Evolutionary conservation across 2,329 filamentous ascomycete species (phyloP).

Genomic region (Paecilomyces formosus): DNA sequence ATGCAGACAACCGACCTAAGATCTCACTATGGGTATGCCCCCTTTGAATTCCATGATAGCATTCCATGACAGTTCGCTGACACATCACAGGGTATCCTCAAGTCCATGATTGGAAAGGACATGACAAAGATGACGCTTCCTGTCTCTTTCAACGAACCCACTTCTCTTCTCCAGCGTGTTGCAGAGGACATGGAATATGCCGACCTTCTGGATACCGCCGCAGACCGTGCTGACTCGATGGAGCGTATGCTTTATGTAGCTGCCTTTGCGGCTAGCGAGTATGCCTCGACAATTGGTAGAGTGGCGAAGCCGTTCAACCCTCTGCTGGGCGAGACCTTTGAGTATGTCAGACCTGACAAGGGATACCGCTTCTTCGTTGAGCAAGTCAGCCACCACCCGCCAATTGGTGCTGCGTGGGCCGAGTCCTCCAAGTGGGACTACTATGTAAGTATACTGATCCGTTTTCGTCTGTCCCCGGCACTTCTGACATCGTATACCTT

Average conservation of each 20-base stretch:
- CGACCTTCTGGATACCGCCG: conserved; percentile 81
- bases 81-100: conserved; percentile 69
- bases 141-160: conserved; percentile 97
- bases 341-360: conserved; percentile 92
- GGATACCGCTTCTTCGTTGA: conserved; percentile 98
- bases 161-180: conserved; percentile 86
- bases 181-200: conserved; percentile 98
- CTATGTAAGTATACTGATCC: conserved; percentile 44
- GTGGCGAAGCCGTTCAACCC: conserved; percentile 99
- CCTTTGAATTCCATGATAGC: too few relatives aligned
- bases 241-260: conserved; percentile 93
- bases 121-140: conserved; percentile 99
- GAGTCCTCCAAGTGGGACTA: conserved; percentile 95
- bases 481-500: conserved; percentile 10
- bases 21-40: conserved; percentile 85
- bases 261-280: conserved; percentile 92
- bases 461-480: neutral
- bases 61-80: neutral
- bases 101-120: conserved; percentile 99
- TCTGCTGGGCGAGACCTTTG: conserved; percentile 89
- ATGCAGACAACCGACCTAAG: conserved; percentile 86
- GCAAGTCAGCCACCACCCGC: conserved; percentile 96
- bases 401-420: conserved; percentile 85
- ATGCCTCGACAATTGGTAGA: conserved; percentile 91
- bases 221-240: conserved; percentile 75